A percentile compares a stretch with the other conserved stretches of the same genome.
These are phyloP conservation scores for Hypoxylon sp. DNA, from an alignment of 2,329 filamentous ascomycete species.

Conservation along the genomic window DNA sequence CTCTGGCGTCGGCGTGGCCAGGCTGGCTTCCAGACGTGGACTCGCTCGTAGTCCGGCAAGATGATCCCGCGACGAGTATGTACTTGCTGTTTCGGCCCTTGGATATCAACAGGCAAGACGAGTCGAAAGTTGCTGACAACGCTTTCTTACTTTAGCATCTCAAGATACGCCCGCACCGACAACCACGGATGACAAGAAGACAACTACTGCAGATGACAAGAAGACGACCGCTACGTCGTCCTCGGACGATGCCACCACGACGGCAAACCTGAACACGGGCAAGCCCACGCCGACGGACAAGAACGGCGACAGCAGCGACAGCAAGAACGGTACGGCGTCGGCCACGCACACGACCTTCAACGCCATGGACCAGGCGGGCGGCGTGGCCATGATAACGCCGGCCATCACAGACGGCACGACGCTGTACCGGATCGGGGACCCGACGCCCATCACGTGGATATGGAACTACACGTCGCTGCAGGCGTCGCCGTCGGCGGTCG, in stretches of 20 bases:
- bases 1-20: conserved; percentile 64
- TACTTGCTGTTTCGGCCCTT: conserved; percentile 12
- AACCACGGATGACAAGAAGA: conserved; percentile 26
- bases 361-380: conserved; percentile 56
- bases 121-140: conserved; percentile 16
- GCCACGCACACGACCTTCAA: conserved; percentile 53
- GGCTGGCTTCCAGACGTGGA: conserved; percentile 62
- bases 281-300: conserved; percentile 42
- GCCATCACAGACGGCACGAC: conserved; percentile 54
- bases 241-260: conserved; percentile 42
- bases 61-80: conserved; percentile 45
- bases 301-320: conserved; percentile 41
- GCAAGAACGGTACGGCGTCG: too few species aligned
- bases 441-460: conserved; percentile 60
- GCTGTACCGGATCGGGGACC: conserved; percentile 67
- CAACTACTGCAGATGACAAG: conserved; percentile 22
- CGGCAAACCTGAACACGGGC: conserved; percentile 52
- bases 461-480: conserved; percentile 72
- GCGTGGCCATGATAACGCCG: conserved; percentile 62
- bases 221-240: conserved; percentile 19
- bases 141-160: conserved; percentile 12
- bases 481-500: conserved; percentile 65
- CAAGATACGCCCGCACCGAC: conserved; percentile 33
- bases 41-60: conserved; percentile 60
- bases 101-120: too few species aligned